Conservation (phyloP, 1,284 basidiomycete species). For the Ganoderma boninense region DNA sequence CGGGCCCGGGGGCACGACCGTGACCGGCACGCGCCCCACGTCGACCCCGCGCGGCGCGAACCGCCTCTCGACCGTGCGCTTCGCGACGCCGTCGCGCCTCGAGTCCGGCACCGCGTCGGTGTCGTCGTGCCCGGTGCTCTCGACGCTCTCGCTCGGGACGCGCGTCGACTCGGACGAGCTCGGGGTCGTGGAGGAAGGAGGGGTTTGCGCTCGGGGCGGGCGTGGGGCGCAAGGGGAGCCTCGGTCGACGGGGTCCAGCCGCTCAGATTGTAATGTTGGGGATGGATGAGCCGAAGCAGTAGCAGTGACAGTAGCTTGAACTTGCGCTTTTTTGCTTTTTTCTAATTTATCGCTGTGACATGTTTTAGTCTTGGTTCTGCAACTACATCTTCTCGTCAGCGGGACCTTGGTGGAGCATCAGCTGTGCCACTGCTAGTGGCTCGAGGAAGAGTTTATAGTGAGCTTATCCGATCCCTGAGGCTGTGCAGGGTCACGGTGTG, state of each 20-base stretch:
- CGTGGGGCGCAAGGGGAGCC: neutral
- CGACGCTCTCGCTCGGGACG: neutral
- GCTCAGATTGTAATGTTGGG: neutral
- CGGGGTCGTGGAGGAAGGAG: neutral
- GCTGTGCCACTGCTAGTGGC: neutral
- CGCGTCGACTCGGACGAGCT: neutral
- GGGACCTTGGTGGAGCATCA: no score
- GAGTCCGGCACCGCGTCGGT: neutral
- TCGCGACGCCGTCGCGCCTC: neutral
- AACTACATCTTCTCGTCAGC: neutral
- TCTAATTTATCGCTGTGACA: neutral
- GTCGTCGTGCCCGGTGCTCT: neutral
- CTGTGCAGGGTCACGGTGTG: no score
- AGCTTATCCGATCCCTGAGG: no score
- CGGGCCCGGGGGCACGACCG: neutral
- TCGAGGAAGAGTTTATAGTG: no score
- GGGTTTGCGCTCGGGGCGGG: neutral
- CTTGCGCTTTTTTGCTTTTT: no score
- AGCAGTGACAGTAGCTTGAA: neutral
- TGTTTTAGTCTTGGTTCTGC: neutral
- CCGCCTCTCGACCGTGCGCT: neutral
- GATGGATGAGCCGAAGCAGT: neutral
- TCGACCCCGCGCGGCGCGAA: neutral
- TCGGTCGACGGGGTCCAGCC: neutral
- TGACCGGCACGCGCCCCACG: neutral